Evolutionary conservation across 2,329 filamentous ascomycete genomes (phyloP).

Genomic region (Piedraia hortae): DNA sequence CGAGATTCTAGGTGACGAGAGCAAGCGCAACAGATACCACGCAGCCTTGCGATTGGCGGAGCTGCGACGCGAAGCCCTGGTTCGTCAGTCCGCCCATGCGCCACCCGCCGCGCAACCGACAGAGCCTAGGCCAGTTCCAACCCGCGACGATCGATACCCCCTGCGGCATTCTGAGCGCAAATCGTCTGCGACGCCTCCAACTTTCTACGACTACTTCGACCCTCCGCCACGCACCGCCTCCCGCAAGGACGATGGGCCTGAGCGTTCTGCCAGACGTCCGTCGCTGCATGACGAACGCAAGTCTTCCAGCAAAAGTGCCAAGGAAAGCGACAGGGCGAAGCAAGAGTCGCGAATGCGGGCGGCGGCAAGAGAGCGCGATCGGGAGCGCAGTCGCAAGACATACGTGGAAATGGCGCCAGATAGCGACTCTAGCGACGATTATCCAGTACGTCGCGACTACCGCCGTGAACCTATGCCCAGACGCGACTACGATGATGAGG

Average conservation of each 20-base stretch:
- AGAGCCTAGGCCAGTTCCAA: too few species aligned
- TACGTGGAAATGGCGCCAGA: conserved; percentile 12
- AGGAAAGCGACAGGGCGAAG: conserved; percentile 13
- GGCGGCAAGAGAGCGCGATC: conserved; percentile 15
- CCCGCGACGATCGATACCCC: too few species aligned
- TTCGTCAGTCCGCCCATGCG: conserved; percentile 2
- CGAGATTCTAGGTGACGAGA: conserved; percentile 61
- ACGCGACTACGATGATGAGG: conserved; percentile 6
- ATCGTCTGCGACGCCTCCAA: conserved; percentile 6
- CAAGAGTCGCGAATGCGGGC: conserved; percentile 15
- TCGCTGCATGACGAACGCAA: conserved; percentile 4
- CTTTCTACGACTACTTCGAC: conserved; percentile 13
- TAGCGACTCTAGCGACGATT: conserved; percentile 9
- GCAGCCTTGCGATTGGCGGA: conserved; percentile 40
- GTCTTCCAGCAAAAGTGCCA: conserved; percentile 4
- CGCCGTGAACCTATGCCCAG: too few species aligned
- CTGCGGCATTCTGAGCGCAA: too few species aligned
- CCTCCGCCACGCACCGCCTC: conserved; percentile 9
- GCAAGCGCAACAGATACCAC: conserved; percentile 48
- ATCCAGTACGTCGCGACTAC: conserved; percentile 6
- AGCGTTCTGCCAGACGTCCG: conserved; percentile 10
- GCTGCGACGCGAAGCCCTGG: conserved; percentile 28
- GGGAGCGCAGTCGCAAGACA: conserved; percentile 14
- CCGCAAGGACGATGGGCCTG: conserved; percentile 16
- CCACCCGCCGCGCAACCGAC: too few species aligned